Conservation (phyloP, 192 early-diverging fungal species). For the Backusella australiensis region DNA sequence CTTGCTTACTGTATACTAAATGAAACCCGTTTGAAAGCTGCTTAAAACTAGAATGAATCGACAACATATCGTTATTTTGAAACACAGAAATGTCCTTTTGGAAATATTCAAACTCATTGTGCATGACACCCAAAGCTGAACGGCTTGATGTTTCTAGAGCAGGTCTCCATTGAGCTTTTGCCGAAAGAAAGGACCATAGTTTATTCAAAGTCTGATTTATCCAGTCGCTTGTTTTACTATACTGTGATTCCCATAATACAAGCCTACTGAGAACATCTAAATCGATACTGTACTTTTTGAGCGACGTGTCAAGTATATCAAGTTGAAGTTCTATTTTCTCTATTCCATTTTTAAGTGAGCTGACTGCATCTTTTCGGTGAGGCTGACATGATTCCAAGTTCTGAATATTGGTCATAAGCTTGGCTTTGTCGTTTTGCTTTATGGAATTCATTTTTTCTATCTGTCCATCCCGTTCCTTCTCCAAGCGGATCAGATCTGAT, state of each 20-base stretch:
- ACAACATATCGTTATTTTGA: slow-evolving; percentile 14
- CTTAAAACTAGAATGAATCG: slow-evolving; percentile 10
- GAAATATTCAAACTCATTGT: background rate
- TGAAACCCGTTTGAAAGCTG: slow-evolving; percentile 25
- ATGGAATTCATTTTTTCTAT: slow-evolving; percentile 10
- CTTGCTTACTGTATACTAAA: background rate
- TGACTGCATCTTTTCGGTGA: no score
- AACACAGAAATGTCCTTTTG: slow-evolving; percentile 19
- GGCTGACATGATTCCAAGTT: background rate
- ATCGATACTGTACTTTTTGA: slow-evolving; percentile 10
- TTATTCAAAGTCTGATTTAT: slow-evolving; percentile 7
- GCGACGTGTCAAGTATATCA: background rate
- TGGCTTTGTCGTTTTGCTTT: slow-evolving; percentile 7
- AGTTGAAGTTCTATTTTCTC: background rate
- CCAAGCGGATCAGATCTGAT: slow-evolving; percentile 11
- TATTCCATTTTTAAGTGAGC: background rate
- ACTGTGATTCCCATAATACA: slow-evolving; percentile 17
- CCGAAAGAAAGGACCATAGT: slow-evolving; percentile 15
- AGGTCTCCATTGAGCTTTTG: slow-evolving; percentile 19
- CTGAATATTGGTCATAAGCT: slow-evolving; percentile 15
- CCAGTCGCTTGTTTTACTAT: slow-evolving; percentile 12
- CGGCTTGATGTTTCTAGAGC: background rate
- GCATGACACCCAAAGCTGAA: background rate
- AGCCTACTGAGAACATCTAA: slow-evolving; percentile 15
- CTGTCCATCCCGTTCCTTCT: slow-evolving; percentile 23